Evolutionary conservation across 768 basidiomycete species (phyloP).

Genomic region (Macrolepiota fuliginosa): DNA sequence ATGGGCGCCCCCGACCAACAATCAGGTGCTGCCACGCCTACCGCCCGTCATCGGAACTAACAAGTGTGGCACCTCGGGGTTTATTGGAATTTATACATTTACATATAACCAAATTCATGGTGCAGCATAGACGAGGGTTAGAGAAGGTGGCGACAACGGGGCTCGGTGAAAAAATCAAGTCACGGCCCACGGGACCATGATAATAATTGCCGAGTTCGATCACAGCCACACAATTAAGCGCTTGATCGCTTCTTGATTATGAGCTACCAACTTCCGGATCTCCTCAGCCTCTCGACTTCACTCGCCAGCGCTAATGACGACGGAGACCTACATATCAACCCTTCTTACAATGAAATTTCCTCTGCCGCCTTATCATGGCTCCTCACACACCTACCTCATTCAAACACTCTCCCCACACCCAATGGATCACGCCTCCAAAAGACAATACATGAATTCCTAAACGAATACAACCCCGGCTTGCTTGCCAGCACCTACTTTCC

Average conservation of each 20-base stretch:
- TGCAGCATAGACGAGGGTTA: no score
- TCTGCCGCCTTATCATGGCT: background rate
- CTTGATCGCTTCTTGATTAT: background rate
- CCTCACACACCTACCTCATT: background rate
- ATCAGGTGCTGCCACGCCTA: no score
- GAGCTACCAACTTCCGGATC: conserved; percentile 13
- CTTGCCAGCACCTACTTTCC: conserved; percentile 4
- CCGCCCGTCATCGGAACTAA: no score
- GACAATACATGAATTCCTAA: background rate
- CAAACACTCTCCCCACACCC: background rate
- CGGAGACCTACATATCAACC: conserved; percentile 10
- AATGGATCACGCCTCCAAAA: background rate
- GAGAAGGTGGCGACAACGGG: no score
- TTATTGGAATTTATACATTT: no score
- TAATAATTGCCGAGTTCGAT: no score
- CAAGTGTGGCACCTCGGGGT: no score
- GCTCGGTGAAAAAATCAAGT: no score
- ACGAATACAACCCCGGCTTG: conserved; percentile 10
- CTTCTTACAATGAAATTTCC: background rate
- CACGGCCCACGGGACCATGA: no score
- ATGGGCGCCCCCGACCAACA: no score
- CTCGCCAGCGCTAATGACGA: background rate
- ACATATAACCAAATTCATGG: no score
- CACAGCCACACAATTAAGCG: background rate
- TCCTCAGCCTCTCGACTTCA: conserved; percentile 1